Evolutionary conservation across 192 early-diverging fungal genomes (phyloP).

Genomic region (Coemansia sp.): DNA sequence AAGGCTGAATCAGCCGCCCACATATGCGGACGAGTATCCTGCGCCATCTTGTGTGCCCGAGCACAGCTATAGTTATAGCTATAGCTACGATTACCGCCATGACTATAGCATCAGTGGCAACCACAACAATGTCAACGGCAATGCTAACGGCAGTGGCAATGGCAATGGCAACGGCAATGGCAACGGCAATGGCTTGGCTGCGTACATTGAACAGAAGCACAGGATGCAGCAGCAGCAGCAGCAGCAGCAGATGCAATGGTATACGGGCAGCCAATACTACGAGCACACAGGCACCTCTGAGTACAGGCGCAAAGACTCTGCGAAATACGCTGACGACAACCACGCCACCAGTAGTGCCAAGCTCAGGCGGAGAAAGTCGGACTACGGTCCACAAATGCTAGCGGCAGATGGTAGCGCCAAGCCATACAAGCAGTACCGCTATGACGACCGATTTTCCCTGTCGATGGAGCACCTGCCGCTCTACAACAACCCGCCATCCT

Average conservation of each 20-base stretch:
- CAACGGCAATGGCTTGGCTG: background rate
- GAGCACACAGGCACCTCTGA: background rate
- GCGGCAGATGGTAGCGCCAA: background rate
- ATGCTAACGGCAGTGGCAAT: background rate
- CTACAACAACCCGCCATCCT: background rate
- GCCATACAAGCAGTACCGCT: constrained; percentile 14
- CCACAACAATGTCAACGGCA: background rate
- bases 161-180: background rate
- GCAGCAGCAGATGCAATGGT: background rate
- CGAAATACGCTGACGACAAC: background rate
- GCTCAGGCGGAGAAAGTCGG: background rate
- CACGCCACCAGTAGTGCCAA: background rate
- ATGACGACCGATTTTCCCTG: constrained; percentile 29
- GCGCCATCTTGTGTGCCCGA: background rate
- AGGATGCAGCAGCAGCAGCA: background rate
- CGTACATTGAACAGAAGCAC: background rate
- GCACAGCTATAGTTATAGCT: background rate
- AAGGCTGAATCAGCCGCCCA: constrained; percentile 2
- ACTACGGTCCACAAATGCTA: background rate
- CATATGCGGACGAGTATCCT: constrained; percentile 4
- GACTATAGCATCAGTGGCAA: background rate
- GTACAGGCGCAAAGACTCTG: background rate
- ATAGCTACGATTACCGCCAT: background rate
- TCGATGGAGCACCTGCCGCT: constrained; percentile 38
- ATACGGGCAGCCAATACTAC: background rate